Evolutionary conservation across 73 alveolate genomes (phyloP), one percentile per base, ranked within the genome.

Genomic region (Paraurostyla sp.): DNA sequence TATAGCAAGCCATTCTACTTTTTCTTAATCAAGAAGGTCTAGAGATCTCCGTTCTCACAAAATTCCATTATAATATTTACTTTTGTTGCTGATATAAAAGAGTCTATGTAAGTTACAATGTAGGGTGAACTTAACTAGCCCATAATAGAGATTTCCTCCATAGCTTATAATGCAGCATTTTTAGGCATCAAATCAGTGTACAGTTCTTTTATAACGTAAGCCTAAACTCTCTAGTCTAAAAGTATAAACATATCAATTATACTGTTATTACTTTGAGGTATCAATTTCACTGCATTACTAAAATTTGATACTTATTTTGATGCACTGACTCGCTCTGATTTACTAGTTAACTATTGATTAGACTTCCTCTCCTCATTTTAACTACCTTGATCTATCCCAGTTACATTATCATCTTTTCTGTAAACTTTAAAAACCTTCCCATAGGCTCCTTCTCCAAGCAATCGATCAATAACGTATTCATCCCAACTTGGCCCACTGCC

Each of bases 21-120:
- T 75, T 76, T 68, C 82, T 89, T 93, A 57, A 78, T 38, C 22
- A 95, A 86, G 82, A 69, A 95, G 16, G 94, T 85, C 27, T 92
- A 91, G 18, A 97, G 93, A 82, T 97, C 99, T 13, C 99, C 99
- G 35, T 94, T 91, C 73, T 93, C 98, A 57, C 99, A 96, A 87
- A 90, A 96, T 89, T 97, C 99, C 99, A 96, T 97, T 43, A 97
- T 92, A 4, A 94, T 85, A 71, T 94, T 87, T 32, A 85, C 87
- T 84, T 91, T 71, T 63, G 82, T 88, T 46, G 80, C 95, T 49
- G 82, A 88, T 30, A 95, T 80, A 63, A 97, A 97, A 18, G 99
- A 93, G 75, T 96, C 99, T 71, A 59, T 80, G 85, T 97, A 97
- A 60, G 83, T 86, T 29, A 97, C 98, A 25, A 97, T 92, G 71